Evolutionary conservation across 2,329 filamentous ascomycete species (phyloP), one percentile per base, ranked within the genome.

Genomic region (Fusarium sp.): DNA sequence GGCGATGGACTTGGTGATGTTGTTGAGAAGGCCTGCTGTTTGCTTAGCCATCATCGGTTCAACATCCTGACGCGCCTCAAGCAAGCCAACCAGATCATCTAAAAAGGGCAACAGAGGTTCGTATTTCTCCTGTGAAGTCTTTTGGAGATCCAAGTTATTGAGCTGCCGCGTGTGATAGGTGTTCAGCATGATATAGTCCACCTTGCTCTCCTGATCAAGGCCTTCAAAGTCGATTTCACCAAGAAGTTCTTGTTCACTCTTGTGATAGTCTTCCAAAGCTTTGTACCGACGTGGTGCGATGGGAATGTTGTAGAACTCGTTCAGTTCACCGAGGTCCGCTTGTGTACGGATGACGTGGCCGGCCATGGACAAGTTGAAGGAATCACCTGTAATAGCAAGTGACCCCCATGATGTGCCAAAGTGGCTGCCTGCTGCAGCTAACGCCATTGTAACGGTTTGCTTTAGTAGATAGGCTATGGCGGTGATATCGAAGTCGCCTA

Each of bases 171-270:
- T 69, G 23, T 68, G 66, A 14, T 58, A 68, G 0, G 66, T 68
- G 11, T 46, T 65, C 10, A 68, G 56, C 61, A 69, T 53, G 4
- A 68, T 68, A 29, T 68, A 66, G 1, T 68, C 66, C 1, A 68
- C 66, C 18, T 54, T 68, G 15, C 66, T 48, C 23, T 68, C 66
- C 10, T 69, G 66, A 13, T 68, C 48, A 1, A 68, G 56, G 8
- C 23, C 33, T 0, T 50, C 40, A 42, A 68, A 68, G n/a, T 68
- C 56, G 2, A 68, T 66, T 0, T 33, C 53, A 8, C 45, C 20
- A 2, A 68, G 56, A 7, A 69, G 36, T 1, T 27, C 21, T 1
- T 69, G 51, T 11, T 68, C 66, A 4, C 49, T 41, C 8, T 63
- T 65, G 8, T 68, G 48, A 1, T 68, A 68, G 1, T 4, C 20